Conservation (phyloP, 495 filamentous ascomycete genomes). For the Pseudomonodictys pantanalensis region DNA sequence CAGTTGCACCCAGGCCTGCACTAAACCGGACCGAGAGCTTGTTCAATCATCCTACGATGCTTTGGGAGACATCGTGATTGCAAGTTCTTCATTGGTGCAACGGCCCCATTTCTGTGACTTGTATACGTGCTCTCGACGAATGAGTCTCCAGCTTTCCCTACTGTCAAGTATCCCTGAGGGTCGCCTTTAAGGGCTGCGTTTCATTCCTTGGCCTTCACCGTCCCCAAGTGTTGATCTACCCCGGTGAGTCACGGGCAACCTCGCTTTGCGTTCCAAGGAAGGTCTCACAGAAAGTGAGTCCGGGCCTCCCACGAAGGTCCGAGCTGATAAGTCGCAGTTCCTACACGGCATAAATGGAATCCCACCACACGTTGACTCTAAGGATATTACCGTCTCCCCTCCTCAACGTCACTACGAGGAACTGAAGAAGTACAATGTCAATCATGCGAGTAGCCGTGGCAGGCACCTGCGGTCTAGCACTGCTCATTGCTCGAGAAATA, state of each 20-base stretch:
- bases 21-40: constrained; percentile 7
- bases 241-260: constrained; percentile 27
- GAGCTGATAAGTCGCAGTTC: constrained; percentile 15
- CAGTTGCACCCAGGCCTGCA: not conserved
- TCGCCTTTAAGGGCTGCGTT: no score
- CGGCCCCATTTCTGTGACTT: constrained; percentile 1
- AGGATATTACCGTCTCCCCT: not conserved
- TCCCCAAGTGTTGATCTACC: constrained; percentile 4
- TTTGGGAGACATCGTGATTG: not conserved
- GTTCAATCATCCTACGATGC: not conserved
- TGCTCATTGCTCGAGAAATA: constrained; percentile 59
- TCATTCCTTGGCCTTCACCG: constrained; percentile 18
- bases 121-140: not conserved
- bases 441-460: constrained; percentile 70
- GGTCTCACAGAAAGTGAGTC: no score
- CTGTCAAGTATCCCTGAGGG: no score
- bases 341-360: constrained; percentile 30
- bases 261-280: constrained; percentile 6
- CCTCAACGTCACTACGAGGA: not conserved
- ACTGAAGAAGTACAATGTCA: constrained; percentile 9
- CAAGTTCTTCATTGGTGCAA: constrained; percentile 13
- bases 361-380: constrained; percentile 3
- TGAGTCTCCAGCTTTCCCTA: constrained; percentile 7
- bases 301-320: constrained; percentile 14
- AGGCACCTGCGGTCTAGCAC: constrained; percentile 66